Evolutionary conservation across 345 rosid genomes (phyloP).

Genomic region (Aegle marmelos): DNA sequence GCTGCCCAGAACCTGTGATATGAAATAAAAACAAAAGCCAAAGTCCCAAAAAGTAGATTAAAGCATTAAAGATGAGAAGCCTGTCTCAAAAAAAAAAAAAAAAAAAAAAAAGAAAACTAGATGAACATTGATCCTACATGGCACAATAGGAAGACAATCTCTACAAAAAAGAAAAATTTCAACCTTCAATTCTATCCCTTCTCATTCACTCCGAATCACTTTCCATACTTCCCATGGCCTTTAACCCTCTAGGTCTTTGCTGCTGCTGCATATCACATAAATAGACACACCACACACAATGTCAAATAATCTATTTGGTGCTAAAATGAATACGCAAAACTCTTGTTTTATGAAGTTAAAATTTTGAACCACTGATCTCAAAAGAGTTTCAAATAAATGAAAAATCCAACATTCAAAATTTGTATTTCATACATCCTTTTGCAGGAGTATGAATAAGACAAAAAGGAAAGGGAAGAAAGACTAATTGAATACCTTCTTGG

Average conservation of each 20-base stretch:
- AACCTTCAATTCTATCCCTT: not conserved
- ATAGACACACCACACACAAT: not conserved
- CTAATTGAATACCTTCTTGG: constrained; percentile 62
- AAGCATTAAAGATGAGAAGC: not conserved
- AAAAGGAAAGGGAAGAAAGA: not conserved
- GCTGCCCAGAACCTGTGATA: not conserved
- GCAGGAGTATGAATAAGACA: not conserved
- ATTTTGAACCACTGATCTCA: not conserved
- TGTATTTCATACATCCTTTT: not conserved
- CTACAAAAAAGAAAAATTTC: not conserved
- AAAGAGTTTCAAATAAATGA: not conserved
- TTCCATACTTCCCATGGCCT: constrained; percentile 66
- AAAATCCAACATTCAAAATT: not conserved
- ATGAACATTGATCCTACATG: not conserved
- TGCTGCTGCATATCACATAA: constrained; percentile 15
- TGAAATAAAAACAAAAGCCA: constrained; percentile 2
- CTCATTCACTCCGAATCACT: constrained; percentile 45
- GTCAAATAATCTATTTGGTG: not conserved
- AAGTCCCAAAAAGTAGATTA: not conserved
- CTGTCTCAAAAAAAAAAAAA: constrained; percentile 4
- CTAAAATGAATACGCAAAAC: not conserved
- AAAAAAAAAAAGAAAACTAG: not conserved
- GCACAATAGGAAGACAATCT: not conserved
- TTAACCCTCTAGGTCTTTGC: constrained; percentile 62
- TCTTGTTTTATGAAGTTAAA: not conserved